Base-by-base conservation (phyloP, 805 yeast species). In the Zygoascus bituminiphila region DNA sequence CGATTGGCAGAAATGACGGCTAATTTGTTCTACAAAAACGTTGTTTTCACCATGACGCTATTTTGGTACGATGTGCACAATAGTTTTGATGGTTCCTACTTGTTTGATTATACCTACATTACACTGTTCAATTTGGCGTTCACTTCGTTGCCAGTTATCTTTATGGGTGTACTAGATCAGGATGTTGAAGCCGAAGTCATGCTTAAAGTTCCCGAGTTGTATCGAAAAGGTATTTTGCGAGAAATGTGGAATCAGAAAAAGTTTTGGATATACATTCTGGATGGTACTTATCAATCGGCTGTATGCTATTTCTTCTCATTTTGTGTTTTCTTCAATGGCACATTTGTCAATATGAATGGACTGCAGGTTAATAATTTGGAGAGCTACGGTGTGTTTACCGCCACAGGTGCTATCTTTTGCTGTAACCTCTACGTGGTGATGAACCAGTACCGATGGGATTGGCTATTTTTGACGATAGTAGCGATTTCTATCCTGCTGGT, bases 91-190 rank as follows among this genome's bases (percentile, higher is more conserved):
- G 88, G 88, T 29, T 74, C 88, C 1, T 84, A 84, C 60, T 68
- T 84, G 60, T 84, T 78, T 57, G 91, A 84, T 65, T 85, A 77
- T 66, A 84, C 94, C 20, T 82, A 76, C 61, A 73, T 85, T 66
- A 81, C 83, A 78, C 77, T 84, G 61, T 84, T 80, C 72, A 84
- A 84, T 62, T 73, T 85, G 70, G 87, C 88, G 3, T 84, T 84
- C 59, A 84, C 93, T 1, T 84, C 93, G 7, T 65, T 84, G 50
- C 91, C 94, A 4, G 84, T 84, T 42, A 82, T 84, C 44, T 73
- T 81, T 54, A 65, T 84, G 63, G 93, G 84, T 15, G 73, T 81
- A 25, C 66, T 83, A 40, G 94, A 84, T 62, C 91, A 84, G 62
- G 93, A 84, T 64, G 84, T 84, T 23, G 69, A 77, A 20, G 87